Evolutionary conservation across 768 basidiomycete species (phyloP).

Genomic region (Amyloporia xantha): DNA sequence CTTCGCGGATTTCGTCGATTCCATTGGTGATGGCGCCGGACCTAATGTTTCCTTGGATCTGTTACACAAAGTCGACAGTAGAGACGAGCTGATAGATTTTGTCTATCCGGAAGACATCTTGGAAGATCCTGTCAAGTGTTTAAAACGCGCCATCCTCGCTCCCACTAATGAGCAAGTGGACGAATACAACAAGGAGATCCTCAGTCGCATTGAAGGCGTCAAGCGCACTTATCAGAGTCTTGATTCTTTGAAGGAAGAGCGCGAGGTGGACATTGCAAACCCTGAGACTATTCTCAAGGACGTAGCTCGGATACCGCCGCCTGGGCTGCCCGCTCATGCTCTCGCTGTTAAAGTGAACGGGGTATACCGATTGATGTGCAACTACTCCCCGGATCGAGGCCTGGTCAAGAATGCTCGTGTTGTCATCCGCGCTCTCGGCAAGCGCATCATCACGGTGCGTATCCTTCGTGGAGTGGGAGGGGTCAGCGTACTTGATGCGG

Average conservation of each 20-base stretch:
- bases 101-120: conserved; percentile 24
- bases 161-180: conserved; percentile 33
- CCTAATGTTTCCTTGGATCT: conserved; percentile 21
- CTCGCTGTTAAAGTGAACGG: conserved; percentile 27
- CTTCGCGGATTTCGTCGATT: conserved; percentile 31
- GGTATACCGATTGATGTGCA: conserved; percentile 30
- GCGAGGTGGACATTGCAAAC: conserved; percentile 9
- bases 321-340: conserved; percentile 20
- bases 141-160: conserved; percentile 29
- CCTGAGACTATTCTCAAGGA: conserved; percentile 19
- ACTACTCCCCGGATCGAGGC: conserved; percentile 30
- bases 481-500: conserved; percentile 11
- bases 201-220: conserved; percentile 21
- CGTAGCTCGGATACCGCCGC: conserved; percentile 12
- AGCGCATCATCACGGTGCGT: conserved; percentile 17
- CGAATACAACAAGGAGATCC: conserved; percentile 27
- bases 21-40: conserved; percentile 29
- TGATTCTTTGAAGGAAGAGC: conserved; percentile 20
- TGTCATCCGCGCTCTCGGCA: conserved; percentile 24
- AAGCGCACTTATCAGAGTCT: conserved; percentile 20
- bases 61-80: conserved; percentile 10
- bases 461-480: conserved; percentile 16
- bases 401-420: conserved; percentile 36
- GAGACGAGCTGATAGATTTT: conserved; percentile 20
- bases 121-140: conserved; percentile 19